Evolutionary conservation across 768 basidiomycete genomes (phyloP), one percentile per base, ranked within the genome.

Genomic region (Suillus brevipes): DNA sequence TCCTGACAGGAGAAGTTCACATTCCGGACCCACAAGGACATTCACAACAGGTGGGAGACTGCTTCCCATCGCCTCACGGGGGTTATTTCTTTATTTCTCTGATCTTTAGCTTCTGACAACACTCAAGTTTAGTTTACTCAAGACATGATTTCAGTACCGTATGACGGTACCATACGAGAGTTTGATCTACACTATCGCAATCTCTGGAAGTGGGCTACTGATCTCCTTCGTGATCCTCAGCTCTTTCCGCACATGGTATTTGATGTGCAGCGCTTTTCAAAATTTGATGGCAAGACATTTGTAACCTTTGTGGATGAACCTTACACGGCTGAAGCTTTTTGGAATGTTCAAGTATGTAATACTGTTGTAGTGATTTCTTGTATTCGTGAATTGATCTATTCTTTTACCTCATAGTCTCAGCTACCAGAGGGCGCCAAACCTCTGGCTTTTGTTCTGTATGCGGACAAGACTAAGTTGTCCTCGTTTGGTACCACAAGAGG

Each of bases 301-400:
- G 8, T 45, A 20, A 9, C 3, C 10, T 45, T 45, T 20, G 20
- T 20, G 10, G 43, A 45, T 8, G 8, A 45, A 9, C 43, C 43
- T 45, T 45, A 20, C 43, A 45, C 43, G 4, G 43, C 43, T 1
- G 20, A 45, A 20, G 9, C 18, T 9, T 45, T 45, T 20, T 45
- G 43, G 20, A 45, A 74, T 9, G 63, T 73, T 23, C 78, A 82
- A 72, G 80, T 80, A 67, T 40, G 68, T 65, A 47, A n/a, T 12
- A 47, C 45, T n/a, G 4, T 10, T 47, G n/a, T 38, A 42, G 45
- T 38, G 2, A 38, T 25, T 28, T 52, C 2, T 40, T 6, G 14
- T 25, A 4, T 28, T 38, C 12, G 1, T 14, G 20, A 12, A 16
- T 47, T 34, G 12, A 28, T 34, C 14, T 36, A 20, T 45, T 40